A percentile compares a stretch with the other conserved stretches of the same genome.
Evolutionary conservation across 257 asterid genomes (phyloP).

Genomic region (Jacaranda mimosifolia): DNA sequence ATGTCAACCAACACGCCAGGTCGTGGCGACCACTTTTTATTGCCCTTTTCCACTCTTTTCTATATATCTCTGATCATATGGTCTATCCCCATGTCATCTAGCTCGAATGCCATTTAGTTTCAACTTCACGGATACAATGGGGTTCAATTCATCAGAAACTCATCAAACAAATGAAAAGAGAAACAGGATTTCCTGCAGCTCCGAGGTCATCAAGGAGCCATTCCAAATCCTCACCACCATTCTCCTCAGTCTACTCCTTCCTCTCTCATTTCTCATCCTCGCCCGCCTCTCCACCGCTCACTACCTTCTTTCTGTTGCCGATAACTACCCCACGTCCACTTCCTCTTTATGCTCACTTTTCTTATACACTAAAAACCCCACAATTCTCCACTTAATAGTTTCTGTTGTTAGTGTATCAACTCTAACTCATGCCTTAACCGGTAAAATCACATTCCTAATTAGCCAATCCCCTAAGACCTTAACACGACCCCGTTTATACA

Average conservation of each 20-base stretch:
- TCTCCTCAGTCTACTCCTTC: slow-evolving; percentile 82
- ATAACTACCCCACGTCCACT: slow-evolving; percentile 29
- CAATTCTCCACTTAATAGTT: slow-evolving; percentile 57
- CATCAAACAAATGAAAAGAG: background rate
- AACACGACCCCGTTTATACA: slow-evolving; percentile 37
- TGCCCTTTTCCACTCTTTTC: background rate
- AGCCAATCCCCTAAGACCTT: slow-evolving; percentile 17
- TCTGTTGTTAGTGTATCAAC: slow-evolving; percentile 51
- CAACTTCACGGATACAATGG: slow-evolving; percentile 35
- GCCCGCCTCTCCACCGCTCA: slow-evolving; percentile 67
- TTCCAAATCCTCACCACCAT: slow-evolving; percentile 59
- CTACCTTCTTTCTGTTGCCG: slow-evolving; percentile 53
- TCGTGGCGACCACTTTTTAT: slow-evolving; percentile 53
- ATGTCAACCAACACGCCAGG: slow-evolving; percentile 41
- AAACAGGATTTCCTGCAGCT: background rate
- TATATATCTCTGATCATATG: too few species aligned
- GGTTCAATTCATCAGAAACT: slow-evolving; percentile 25
- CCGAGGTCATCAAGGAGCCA: slow-evolving; percentile 28
- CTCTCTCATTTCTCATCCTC: slow-evolving; percentile 81
- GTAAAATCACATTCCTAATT: slow-evolving; percentile 14
- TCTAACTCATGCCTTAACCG: slow-evolving; percentile 53
- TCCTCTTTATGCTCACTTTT: slow-evolving; percentile 41
- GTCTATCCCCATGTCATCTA: background rate
- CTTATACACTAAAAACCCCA: slow-evolving; percentile 44
- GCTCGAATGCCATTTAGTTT: background rate